phyloP scores from a whole-genome alignment of 2,329 filamentous ascomycete species.

The Arachnomyces sp. region DNA sequence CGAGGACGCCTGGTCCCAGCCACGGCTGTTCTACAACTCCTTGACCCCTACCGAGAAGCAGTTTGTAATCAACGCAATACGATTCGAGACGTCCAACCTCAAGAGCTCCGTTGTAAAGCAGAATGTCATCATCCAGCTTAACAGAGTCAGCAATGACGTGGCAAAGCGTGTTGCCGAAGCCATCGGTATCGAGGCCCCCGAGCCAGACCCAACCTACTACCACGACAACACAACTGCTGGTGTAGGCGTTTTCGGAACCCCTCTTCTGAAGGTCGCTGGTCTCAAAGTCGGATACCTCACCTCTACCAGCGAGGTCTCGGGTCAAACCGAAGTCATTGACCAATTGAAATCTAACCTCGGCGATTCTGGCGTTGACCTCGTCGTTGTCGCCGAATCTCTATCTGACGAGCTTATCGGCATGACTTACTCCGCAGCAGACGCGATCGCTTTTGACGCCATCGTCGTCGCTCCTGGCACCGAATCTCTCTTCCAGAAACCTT shows the following conservation, averaged over 20 bases:
- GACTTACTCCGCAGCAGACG: slow-evolving; percentile 59
- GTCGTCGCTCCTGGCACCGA: slow-evolving; percentile 50
- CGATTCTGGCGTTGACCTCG: slow-evolving; percentile 44
- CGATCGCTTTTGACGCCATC: slow-evolving; percentile 38
- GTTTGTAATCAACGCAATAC: slow-evolving; percentile 63
- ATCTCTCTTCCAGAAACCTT: slow-evolving; percentile 39
- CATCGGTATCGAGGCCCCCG: slow-evolving; percentile 51
- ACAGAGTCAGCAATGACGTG: slow-evolving; percentile 59
- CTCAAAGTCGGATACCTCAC: slow-evolving; percentile 57
- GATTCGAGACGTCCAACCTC: slow-evolving; percentile 60
- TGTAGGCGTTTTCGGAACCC: slow-evolving; percentile 51
- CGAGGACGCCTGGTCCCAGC: slow-evolving; percentile 63
- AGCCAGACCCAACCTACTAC: slow-evolving; percentile 56
- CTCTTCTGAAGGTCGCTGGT: slow-evolving; percentile 52
- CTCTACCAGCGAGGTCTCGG: slow-evolving; percentile 40
- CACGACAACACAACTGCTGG: slow-evolving; percentile 60
- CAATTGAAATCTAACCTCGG: slow-evolving; percentile 20
- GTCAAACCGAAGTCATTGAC: slow-evolving; percentile 44
- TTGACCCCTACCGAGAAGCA: slow-evolving; percentile 58
- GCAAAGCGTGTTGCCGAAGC: slow-evolving; percentile 56
- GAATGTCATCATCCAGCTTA: slow-evolving; percentile 61
- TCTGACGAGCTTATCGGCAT: slow-evolving; percentile 44
- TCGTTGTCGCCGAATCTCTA: slow-evolving; percentile 54
- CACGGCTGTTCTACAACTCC: slow-evolving; percentile 67
- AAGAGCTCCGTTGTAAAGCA: slow-evolving; percentile 50